Percentiles rank a stretch among this genome's conserved stretches.
These are phyloP conservation scores for Plenodomus tracheiphilus DNA, from an alignment of 2,329 filamentous ascomycete genomes.

Conservation along the genomic window DNA sequence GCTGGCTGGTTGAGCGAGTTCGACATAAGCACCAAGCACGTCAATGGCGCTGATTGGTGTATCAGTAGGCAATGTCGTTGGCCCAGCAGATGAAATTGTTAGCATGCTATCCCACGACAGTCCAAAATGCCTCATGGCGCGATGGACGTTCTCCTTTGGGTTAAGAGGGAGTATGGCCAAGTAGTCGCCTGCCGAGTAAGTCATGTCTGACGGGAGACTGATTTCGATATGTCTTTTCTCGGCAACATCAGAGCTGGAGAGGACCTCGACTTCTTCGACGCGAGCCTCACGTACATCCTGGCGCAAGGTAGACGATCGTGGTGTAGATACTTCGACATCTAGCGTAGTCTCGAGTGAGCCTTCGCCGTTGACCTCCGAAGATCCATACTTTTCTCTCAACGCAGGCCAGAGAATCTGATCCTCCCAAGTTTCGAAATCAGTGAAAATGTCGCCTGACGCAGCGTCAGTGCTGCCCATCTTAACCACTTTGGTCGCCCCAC, in stretches of 20 bases:
- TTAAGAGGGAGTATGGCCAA: slow-evolving; percentile 75
- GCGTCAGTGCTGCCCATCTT: slow-evolving; percentile 42
- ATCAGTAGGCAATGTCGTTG: slow-evolving; percentile 67
- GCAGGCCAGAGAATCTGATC: slow-evolving; percentile 45
- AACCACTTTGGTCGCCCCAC: slow-evolving; percentile 37
- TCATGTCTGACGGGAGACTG: slow-evolving; percentile 52
- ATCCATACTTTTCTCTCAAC: slow-evolving; percentile 37
- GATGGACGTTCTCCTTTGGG: slow-evolving; percentile 61
- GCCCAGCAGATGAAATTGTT: slow-evolving; percentile 62
- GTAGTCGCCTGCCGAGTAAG: slow-evolving; percentile 76
- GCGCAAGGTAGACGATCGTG: slow-evolving; percentile 40
- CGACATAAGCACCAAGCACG: slow-evolving; percentile 71
- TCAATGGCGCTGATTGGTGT: slow-evolving; percentile 64
- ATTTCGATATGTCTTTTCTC: slow-evolving; percentile 50
- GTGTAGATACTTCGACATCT: slow-evolving; percentile 38
- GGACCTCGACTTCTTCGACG: slow-evolving; percentile 36
- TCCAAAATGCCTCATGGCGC: slow-evolving; percentile 66
- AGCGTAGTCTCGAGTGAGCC: slow-evolving; percentile 31
- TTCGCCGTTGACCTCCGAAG: slow-evolving; percentile 25
- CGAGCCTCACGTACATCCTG: slow-evolving; percentile 43
- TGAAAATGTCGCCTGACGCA: slow-evolving; percentile 45
- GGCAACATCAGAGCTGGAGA: slow-evolving; percentile 29
- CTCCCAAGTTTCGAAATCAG: slow-evolving; percentile 48
- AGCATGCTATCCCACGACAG: slow-evolving; percentile 71
- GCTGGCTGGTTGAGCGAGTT: slow-evolving; percentile 72